Percentiles rank a stretch among this genome's conserved stretches.
Evolutionary conservation across 129 eudicot genomes (phyloP).

Genomic region (Deinandra increscens): DNA sequence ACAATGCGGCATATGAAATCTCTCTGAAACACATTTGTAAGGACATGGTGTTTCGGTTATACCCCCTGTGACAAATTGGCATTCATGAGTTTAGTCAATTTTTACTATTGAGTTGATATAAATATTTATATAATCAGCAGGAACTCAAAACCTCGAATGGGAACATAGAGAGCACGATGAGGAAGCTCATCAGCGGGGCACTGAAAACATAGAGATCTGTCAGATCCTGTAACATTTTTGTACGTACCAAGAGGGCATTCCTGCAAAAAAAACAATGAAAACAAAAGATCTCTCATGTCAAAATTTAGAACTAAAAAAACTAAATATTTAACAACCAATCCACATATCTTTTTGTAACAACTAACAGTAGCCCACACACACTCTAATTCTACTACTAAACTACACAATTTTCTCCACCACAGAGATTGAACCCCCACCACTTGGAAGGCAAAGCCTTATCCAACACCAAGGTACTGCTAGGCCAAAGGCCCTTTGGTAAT

Average conservation of each 20-base stretch:
- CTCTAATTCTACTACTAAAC: too few relatives aligned
- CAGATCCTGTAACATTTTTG: slow-evolving; percentile 87
- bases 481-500: too few relatives aligned
- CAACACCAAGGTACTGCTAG: too few relatives aligned
- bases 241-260: slow-evolving; percentile 95
- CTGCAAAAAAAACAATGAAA: slow-evolving; percentile 38
- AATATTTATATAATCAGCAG: slow-evolving; percentile 15
- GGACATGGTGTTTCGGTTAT: slow-evolving; percentile 84
- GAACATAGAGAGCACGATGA: slow-evolving; percentile 60
- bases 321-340: background rate
- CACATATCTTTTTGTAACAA: too few relatives aligned
- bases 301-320: background rate
- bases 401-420: too few relatives aligned
- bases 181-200: slow-evolving; percentile 91
- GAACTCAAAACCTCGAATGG: slow-evolving; percentile 67
- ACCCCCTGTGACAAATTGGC: slow-evolving; percentile 61
- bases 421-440: too few relatives aligned
- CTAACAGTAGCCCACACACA: too few relatives aligned
- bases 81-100: background rate
- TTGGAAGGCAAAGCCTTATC: too few relatives aligned
- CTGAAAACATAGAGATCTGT: slow-evolving; percentile 56
- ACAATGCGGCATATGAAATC: slow-evolving; percentile 95
- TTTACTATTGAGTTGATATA: background rate
- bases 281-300: slow-evolving; percentile 8
- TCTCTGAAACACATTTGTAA: slow-evolving; percentile 74